A percentile compares a stretch with the other conserved stretches of the same genome.
Evolutionary conservation across 306 rosid species (phyloP).

Genomic region (Prunus salicina): DNA sequence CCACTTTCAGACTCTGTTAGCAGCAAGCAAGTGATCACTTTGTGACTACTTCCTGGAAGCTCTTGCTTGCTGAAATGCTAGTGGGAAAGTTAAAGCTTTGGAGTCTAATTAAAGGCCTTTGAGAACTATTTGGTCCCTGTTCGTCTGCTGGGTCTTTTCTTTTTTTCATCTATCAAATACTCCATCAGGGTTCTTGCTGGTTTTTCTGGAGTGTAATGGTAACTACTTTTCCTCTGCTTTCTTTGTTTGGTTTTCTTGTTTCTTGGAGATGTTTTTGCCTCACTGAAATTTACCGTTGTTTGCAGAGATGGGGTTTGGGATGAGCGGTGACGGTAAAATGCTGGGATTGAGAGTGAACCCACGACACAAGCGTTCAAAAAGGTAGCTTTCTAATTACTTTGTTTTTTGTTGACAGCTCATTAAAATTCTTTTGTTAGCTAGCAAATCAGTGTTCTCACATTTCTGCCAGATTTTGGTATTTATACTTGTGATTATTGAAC

Average conservation of each 20-base stretch:
- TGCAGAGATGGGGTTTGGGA: slow-evolving; percentile 48
- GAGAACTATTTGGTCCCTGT: slow-evolving; percentile 28
- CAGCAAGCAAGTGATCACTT: slow-evolving; percentile 44
- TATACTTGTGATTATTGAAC: slow-evolving; percentile 11
- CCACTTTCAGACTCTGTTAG: slow-evolving; percentile 31
- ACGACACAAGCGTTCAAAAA: slow-evolving; percentile 73
- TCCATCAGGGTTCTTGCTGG: slow-evolving; percentile 20
- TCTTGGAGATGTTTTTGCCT: slow-evolving; percentile 18
- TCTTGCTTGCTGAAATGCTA: slow-evolving; percentile 30
- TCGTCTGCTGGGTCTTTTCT: slow-evolving; percentile 14
- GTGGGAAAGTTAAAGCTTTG: slow-evolving; percentile 27
- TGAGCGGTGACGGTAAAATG: slow-evolving; percentile 43
- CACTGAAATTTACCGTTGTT: slow-evolving; percentile 18
- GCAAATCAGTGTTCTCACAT: slow-evolving; percentile 17
- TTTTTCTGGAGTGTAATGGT: slow-evolving; percentile 42
- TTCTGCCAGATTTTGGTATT: slow-evolving; percentile 16
- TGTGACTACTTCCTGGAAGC: slow-evolving; percentile 39
- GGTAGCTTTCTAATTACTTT: slow-evolving; percentile 40
- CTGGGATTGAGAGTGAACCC: slow-evolving; percentile 52
- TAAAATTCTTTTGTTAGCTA: slow-evolving; percentile 25
- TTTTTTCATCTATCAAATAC: slow-evolving; percentile 26
- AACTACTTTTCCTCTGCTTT: slow-evolving; percentile 23
- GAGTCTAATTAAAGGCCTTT: slow-evolving; percentile 32
- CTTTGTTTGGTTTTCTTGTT: slow-evolving; percentile 8
- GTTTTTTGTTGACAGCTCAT: slow-evolving; percentile 20